Percentiles rank a stretch among this genome's conserved stretches.
Conservation (phyloP, 108 stramenopile genomes). For the Nitzschia putrida region DNA sequence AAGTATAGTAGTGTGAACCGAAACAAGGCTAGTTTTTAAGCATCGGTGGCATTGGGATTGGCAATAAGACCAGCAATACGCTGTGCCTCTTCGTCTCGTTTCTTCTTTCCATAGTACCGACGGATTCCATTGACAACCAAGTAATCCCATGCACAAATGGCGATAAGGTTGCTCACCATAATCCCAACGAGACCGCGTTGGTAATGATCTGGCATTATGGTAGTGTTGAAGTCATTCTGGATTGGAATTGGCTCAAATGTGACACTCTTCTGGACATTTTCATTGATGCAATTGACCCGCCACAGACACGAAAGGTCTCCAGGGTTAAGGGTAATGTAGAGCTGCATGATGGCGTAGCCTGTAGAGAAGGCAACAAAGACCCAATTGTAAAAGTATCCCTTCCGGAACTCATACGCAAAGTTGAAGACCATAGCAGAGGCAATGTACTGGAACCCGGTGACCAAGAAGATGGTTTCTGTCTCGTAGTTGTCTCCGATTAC, state of each 20-base stretch:
- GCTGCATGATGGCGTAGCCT: slow-evolving; percentile 35
- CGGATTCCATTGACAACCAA: slow-evolving; percentile 52
- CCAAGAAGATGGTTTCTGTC: slow-evolving; percentile 53
- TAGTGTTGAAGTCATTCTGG: slow-evolving; percentile 54
- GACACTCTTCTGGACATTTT: slow-evolving; percentile 38
- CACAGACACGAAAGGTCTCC: slow-evolving; percentile 53
- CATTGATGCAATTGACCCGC: slow-evolving; percentile 65
- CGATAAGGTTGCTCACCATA: slow-evolving; percentile 55
- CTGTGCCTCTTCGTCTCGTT: not conserved
- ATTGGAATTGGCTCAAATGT: slow-evolving; percentile 31
- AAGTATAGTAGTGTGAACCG: too few relatives aligned
- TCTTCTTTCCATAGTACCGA: slow-evolving; percentile 10
- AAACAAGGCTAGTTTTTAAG: too few relatives aligned
- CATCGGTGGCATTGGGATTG: too few relatives aligned
- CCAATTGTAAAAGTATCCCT: slow-evolving; percentile 49
- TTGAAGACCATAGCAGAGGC: slow-evolving; percentile 57
- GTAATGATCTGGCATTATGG: slow-evolving; percentile 63
- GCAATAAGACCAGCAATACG: too few relatives aligned
- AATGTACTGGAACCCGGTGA: slow-evolving; percentile 65
- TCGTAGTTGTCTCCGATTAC: slow-evolving; percentile 64
- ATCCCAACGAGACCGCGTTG: slow-evolving; percentile 44
- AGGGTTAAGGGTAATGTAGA: slow-evolving; percentile 34
- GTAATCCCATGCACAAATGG: slow-evolving; percentile 49
- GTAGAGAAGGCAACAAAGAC: slow-evolving; percentile 43
- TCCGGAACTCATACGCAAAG: slow-evolving; percentile 55